Conservation (phyloP, 345 rosid species). For the Stellera chamaejasme region DNA sequence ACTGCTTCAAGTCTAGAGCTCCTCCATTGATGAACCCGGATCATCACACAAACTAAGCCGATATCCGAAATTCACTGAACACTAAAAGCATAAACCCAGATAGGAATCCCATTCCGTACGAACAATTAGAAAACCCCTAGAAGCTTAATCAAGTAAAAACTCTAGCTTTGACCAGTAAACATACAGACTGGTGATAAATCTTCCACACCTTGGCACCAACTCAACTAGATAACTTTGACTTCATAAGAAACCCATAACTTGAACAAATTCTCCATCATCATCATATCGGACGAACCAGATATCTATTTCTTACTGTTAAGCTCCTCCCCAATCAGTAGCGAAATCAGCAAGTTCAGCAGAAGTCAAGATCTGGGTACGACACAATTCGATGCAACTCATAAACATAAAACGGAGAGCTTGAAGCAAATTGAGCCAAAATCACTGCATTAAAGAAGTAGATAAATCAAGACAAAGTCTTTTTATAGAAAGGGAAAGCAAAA, state of each 20-base stretch:
- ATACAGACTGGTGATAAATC: neutral
- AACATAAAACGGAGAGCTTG: neutral
- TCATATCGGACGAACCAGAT: conserved; percentile 13
- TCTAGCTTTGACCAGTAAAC: conserved; percentile 4
- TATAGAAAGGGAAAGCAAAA: no score
- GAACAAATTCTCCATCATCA: neutral
- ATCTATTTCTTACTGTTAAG: conserved; percentile 3
- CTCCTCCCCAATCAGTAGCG: conserved; percentile 11
- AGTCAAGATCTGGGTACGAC: conserved; percentile 22
- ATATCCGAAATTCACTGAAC: conserved; percentile 9
- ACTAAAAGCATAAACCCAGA: conserved; percentile 11
- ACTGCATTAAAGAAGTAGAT: no score
- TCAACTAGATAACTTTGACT: conserved; percentile 17
- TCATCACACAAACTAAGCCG: conserved; percentile 17
- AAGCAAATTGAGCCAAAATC: no score
- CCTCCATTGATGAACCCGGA: conserved; percentile 9
- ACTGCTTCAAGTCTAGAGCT: conserved; percentile 2
- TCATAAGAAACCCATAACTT: conserved; percentile 14
- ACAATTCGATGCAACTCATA: conserved; percentile 12
- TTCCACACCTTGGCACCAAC: neutral
- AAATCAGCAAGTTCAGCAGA: conserved; percentile 13
- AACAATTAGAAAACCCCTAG: conserved; percentile 14
- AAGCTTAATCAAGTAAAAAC: conserved; percentile 6
- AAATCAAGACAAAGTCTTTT: no score
- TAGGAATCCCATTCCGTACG: conserved; percentile 7